Base-by-base conservation (phyloP, 768 basidiomycete species). In the Pisolithus sp. region DNA sequence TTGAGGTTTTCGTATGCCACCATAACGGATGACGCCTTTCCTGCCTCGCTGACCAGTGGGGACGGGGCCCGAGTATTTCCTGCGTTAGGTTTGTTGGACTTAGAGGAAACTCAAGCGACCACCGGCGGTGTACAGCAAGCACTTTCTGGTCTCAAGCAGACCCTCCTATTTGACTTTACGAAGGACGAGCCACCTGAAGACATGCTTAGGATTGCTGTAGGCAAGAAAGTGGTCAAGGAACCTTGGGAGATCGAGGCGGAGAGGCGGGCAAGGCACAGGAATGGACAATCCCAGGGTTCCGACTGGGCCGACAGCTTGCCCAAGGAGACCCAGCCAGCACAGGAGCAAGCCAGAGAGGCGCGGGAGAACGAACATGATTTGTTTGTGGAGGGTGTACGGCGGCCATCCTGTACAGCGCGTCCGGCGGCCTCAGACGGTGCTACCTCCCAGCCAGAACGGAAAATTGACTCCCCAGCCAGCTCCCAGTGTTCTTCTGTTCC, bases 361-460 rank as follows among this genome's bases (percentile, higher is more conserved):
- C 89, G 87, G 87, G 89, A 90, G 57, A 74, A 86, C 28, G 86
- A 88, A 59, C 82, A 82, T 53, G 86, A 86, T 1, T 62, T 89
- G 45, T 61, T 85, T 28, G 86, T 86, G 0, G 89, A 89, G 58
- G 89, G 86, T 18, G 86, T 82, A 17, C 79, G 76, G 57, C 71
- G 86, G 34, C 76, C 85, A 18, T 81, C 82, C 20, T 71, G 82
- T 52, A 84, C 82, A 0, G 72, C 71, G 5, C 79, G 78, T 17
- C 74, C 76, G n/a, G 65, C 62, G 46, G 60, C 65, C 5, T 53
- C 62, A 2, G 60, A 64, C 4, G 55, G 64, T 9, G 18, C 50
- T 13, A 26, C 40, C 18, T 26, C 40, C 18, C 12, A 52, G 24
- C 55, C 55, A 7, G 57, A 58, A 34, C 53, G 15, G 45, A 69